A percentile compares a stretch with the other conserved stretches of the same genome.
phyloP scores from a whole-genome alignment of 1,284 basidiomycete genomes.

The Tilletia indica region DNA sequence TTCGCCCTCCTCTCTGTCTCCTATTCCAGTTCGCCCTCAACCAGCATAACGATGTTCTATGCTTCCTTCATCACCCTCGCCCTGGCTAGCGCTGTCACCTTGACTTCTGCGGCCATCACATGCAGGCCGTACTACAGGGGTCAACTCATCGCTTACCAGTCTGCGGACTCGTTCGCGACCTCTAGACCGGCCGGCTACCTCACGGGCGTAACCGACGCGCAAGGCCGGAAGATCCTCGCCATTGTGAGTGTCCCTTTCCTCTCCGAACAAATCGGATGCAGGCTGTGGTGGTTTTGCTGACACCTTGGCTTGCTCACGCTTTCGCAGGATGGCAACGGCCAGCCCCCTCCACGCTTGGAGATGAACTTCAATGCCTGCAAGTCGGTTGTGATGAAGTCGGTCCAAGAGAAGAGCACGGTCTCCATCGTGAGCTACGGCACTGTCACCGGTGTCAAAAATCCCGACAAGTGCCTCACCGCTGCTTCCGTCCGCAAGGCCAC shows the following conservation, averaged over 20 bases:
- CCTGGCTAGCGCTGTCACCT: background rate
- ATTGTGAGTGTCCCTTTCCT: background rate
- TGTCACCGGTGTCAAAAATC: background rate
- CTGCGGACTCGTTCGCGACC: background rate
- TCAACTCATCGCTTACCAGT: background rate
- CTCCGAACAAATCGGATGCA: background rate
- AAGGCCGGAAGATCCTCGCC: constrained; percentile 10
- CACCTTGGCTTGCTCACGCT: background rate
- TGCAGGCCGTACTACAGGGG: constrained; percentile 1
- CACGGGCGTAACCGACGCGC: background rate
- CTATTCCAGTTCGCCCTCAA: background rate
- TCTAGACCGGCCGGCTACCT: background rate
- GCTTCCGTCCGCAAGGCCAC: constrained; percentile 1
- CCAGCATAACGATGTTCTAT: background rate
- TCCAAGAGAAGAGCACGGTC: background rate
- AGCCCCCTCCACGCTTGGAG: background rate
- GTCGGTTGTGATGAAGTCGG: background rate
- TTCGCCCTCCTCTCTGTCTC: background rate
- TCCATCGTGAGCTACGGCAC: background rate
- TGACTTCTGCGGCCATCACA: background rate
- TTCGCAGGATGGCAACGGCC: constrained; percentile 5
- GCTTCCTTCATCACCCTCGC: background rate
- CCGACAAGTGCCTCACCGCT: background rate
- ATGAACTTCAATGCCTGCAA: background rate
- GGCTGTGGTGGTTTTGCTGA: background rate